Evolutionary conservation across 2,329 filamentous ascomycete genomes (phyloP).

Genomic region (Trichoderma atrobrunneum): DNA sequence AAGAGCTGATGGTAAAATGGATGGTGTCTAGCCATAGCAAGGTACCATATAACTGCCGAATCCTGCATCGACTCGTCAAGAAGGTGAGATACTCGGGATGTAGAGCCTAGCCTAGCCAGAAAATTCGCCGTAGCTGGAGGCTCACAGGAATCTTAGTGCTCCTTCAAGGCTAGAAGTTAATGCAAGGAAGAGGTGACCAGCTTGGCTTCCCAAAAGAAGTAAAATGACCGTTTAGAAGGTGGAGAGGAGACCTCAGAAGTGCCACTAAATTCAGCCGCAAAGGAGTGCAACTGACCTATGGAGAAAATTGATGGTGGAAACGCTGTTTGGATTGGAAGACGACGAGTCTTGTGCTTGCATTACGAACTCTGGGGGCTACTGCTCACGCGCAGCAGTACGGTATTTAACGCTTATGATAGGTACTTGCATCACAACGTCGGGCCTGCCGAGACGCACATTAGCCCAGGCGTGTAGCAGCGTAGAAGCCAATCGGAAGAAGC

Average conservation of each 20-base stretch:
- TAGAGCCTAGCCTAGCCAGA: neutral
- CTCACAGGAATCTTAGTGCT: neutral
- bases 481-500: neutral
- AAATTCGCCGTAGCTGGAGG: neutral
- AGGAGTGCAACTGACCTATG: neutral
- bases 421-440: neutral
- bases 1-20: neutral
- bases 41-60: neutral
- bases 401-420: neutral
- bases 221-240: neutral
- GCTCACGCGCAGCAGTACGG: neutral
- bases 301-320: neutral
- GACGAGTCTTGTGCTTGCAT: neutral
- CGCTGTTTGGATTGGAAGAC: neutral
- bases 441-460: neutral
- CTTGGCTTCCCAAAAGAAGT: neutral
- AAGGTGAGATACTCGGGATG: neutral
- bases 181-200: neutral
- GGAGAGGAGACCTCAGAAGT: neutral
- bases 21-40: neutral
- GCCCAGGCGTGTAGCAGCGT: neutral
- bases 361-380: neutral
- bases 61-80: neutral
- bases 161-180: neutral
- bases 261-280: neutral